Evolutionary conservation across 108 stramenopile genomes (phyloP).

Genomic region (Discostella pseudostelligera): DNA sequence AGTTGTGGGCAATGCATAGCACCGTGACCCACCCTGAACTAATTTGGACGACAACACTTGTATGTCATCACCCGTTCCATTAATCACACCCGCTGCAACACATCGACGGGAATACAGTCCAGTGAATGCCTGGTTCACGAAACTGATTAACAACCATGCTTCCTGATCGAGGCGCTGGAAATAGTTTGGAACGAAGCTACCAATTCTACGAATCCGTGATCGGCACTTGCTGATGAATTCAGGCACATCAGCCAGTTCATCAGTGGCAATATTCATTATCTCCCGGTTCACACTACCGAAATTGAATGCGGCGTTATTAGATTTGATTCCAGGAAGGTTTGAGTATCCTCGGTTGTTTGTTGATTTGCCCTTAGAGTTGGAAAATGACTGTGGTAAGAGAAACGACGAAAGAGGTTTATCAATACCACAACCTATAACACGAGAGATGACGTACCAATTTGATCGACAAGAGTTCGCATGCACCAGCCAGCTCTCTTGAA

Average conservation of each 20-base stretch:
- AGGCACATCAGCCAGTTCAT: constrained; percentile 50
- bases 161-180: constrained; percentile 69
- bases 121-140: constrained; percentile 70
- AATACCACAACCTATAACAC: no score
- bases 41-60: constrained; percentile 73
- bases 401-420: no score
- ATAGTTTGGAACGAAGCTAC: constrained; percentile 54
- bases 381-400: no score
- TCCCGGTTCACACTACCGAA: constrained; percentile 72
- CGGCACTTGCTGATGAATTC: constrained; percentile 72
- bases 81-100: constrained; percentile 72
- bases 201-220: constrained; percentile 52
- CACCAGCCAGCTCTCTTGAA: constrained; percentile 30
- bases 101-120: constrained; percentile 74
- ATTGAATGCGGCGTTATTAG: constrained; percentile 49
- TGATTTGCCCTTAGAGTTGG: no score
- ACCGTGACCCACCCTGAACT: constrained; percentile 72
- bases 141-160: constrained; percentile 70
- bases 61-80: constrained; percentile 65
- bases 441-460: constrained; percentile 49
- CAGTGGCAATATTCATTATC: constrained; percentile 37
- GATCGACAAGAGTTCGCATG: constrained; percentile 60
- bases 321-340: constrained; percentile 69
- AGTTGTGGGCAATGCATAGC: constrained; percentile 64
- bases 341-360: constrained; percentile 29